Evolutionary conservation across 768 basidiomycete species (phyloP).

Genomic region (Fomitopsis pulvina): DNA sequence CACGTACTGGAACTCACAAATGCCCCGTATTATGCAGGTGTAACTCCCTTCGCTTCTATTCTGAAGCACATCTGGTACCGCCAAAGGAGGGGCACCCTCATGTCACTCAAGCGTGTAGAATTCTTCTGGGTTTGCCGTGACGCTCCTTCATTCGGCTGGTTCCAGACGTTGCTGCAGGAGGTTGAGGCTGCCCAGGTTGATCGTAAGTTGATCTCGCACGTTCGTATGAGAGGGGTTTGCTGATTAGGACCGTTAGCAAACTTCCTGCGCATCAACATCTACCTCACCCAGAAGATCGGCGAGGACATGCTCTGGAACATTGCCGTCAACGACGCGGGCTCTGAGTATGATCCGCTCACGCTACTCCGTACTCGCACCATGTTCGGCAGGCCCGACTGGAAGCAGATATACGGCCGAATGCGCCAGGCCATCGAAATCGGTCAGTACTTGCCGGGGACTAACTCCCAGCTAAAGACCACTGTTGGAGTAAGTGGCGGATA

Average conservation of each 20-base stretch:
- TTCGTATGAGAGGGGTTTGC: neutral
- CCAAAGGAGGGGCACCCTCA: slow-evolving; percentile 71
- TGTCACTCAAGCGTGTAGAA: slow-evolving; percentile 81
- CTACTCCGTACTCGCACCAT: slow-evolving; percentile 83
- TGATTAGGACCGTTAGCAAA: slow-evolving; percentile 45
- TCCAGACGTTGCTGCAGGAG: slow-evolving; percentile 82
- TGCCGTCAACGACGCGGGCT: slow-evolving; percentile 78
- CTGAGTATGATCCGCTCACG: slow-evolving; percentile 85
- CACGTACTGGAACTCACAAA: neutral
- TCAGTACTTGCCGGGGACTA: slow-evolving; percentile 73
- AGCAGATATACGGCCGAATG: slow-evolving; percentile 69
- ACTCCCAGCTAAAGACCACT: slow-evolving; percentile 73
- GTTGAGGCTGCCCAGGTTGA: slow-evolving; percentile 86
- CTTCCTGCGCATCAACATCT: slow-evolving; percentile 89
- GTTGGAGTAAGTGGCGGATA: slow-evolving; percentile 56
- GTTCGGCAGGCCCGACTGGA: slow-evolving; percentile 92
- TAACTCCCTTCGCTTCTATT: slow-evolving; percentile 93
- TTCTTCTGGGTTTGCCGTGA: slow-evolving; percentile 95
- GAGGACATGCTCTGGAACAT: slow-evolving; percentile 92
- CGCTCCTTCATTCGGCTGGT: slow-evolving; percentile 98
- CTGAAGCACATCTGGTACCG: slow-evolving; percentile 95
- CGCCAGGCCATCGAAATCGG: slow-evolving; percentile 75
- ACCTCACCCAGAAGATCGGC: slow-evolving; percentile 79
- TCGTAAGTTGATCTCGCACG: slow-evolving; percentile 45
- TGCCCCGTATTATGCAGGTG: slow-evolving; percentile 37